Evolutionary conservation across 2,329 filamentous ascomycete genomes (phyloP).

Genomic region (Cladophialophora immunda): DNA sequence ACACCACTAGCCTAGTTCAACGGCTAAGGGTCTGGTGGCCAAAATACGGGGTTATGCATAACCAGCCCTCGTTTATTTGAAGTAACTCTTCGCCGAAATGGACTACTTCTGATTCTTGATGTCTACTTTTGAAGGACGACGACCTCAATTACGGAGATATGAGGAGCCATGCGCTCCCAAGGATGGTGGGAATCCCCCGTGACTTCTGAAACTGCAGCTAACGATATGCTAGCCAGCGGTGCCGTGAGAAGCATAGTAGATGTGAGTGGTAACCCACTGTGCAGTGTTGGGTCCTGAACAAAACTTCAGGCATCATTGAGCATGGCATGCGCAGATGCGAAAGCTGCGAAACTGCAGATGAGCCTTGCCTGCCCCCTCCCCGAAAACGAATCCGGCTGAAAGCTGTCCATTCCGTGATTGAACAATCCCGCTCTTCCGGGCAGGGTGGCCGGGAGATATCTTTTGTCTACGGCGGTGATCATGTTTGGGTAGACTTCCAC

Average conservation of each 20-base stretch:
- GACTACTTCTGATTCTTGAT: neutral
- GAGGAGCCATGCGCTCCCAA: conserved; percentile 12
- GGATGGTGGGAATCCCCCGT: conserved; percentile 1
- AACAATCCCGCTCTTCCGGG: conserved; percentile 7
- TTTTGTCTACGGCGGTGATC: conserved; percentile 8
- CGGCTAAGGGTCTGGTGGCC: neutral
- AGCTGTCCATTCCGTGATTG: conserved; percentile 6
- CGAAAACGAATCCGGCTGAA: neutral
- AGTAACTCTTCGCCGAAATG: conserved; percentile 2
- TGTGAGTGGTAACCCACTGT: neutral
- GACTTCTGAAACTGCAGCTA: neutral
- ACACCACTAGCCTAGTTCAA: neutral
- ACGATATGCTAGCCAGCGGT: conserved; percentile 3
- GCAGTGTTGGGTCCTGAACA: neutral
- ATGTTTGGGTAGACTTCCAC: conserved; percentile 9
- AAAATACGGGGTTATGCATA: neutral
- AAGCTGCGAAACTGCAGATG: conserved; percentile 1
- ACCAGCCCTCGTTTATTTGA: neutral
- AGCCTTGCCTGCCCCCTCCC: neutral
- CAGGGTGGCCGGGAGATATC: conserved; percentile 6
- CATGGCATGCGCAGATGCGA: conserved; percentile 1
- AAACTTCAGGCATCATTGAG: neutral
- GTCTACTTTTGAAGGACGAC: neutral
- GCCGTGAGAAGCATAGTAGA: conserved; percentile 5
- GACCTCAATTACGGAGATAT: neutral